Evolutionary conservation across 2,329 filamentous ascomycete species (phyloP).

Genomic region (Xylariaceae sp.): DNA sequence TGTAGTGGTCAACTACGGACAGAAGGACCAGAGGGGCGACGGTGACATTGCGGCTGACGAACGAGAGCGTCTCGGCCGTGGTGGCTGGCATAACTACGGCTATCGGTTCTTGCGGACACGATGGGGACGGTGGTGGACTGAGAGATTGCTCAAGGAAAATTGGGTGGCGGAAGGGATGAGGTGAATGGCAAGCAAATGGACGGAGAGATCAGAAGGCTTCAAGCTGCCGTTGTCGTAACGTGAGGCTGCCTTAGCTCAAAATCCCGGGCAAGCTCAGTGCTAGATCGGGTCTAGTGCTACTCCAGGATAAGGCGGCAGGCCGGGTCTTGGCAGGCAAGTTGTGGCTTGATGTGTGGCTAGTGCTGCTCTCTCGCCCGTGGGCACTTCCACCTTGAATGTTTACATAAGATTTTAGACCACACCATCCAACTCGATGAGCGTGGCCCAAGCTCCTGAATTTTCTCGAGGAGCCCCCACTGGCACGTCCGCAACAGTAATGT

Average conservation of each 20-base stretch:
- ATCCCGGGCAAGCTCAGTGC: constrained; percentile 19
- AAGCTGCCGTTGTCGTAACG: constrained; percentile 18
- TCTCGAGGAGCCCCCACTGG: too few relatives aligned
- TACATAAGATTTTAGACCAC: too few relatives aligned
- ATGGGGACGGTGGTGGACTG: too few relatives aligned
- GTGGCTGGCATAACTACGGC: constrained; percentile 72
- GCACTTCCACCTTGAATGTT: not conserved
- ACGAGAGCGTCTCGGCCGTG: constrained; percentile 89
- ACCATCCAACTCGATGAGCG: too few relatives aligned
- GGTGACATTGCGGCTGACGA: constrained; percentile 90
- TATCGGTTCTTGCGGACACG: too few relatives aligned
- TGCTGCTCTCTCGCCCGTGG: not conserved
- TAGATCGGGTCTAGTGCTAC: constrained; percentile 16
- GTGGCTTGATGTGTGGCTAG: too few relatives aligned
- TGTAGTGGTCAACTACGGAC: constrained; percentile 97
- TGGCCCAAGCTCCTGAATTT: too few relatives aligned
- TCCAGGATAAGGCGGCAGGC: not conserved
- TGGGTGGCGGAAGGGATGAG: not conserved
- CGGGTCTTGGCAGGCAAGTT: too few relatives aligned
- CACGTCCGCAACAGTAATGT: too few relatives aligned
- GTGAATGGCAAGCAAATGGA: constrained; percentile 1
- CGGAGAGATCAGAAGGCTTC: constrained; percentile 3
- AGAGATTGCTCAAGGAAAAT: too few relatives aligned
- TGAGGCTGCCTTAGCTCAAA: constrained; percentile 23
- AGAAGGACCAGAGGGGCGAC: constrained; percentile 96